Percentiles rank a stretch among this genome's conserved stretches.
These are phyloP conservation scores for Orobanche coerulescens DNA, from an alignment of 257 asterid genomes.

Conservation along the genomic window DNA sequence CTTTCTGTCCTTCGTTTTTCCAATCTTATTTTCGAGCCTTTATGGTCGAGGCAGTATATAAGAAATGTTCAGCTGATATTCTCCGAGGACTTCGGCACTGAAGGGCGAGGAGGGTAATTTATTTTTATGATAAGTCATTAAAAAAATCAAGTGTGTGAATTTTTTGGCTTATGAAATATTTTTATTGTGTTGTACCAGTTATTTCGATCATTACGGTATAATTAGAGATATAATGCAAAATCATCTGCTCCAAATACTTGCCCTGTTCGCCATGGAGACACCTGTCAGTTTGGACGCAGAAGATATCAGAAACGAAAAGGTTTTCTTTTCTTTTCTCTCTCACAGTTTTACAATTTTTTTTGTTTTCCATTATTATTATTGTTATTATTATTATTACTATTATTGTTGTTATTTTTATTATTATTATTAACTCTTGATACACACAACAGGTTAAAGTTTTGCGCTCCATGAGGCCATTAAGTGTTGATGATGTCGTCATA, in stretches of 20 bases:
- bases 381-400: too few relatives aligned
- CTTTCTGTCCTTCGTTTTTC: slow-evolving; percentile 94
- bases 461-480: slow-evolving; percentile 80
- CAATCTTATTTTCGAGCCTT: slow-evolving; percentile 85
- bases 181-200: slow-evolving; percentile 39
- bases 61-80: slow-evolving; percentile 90
- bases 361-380: too few relatives aligned
- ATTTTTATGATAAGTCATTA: slow-evolving; percentile 13
- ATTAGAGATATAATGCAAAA: slow-evolving; percentile 98
- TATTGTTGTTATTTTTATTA: too few relatives aligned
- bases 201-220: slow-evolving; percentile 88
- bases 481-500: slow-evolving; percentile 55
- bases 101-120: slow-evolving; percentile 96
- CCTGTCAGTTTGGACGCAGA: slow-evolving; percentile 97
- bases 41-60: slow-evolving; percentile 96
- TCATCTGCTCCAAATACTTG: slow-evolving; percentile 91
- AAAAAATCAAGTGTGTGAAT: neutral
- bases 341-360: too few relatives aligned
- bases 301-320: slow-evolving; percentile 97
- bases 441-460: slow-evolving; percentile 74
- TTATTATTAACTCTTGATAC: slow-evolving; percentile 14
- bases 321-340: slow-evolving; percentile 21
- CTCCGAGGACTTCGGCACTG: slow-evolving; percentile 98
- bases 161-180: slow-evolving; percentile 13
- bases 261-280: slow-evolving; percentile 98